Base-by-base conservation (phyloP, 1,284 basidiomycete genomes). In the Veloporphyrellus conicus region DNA sequence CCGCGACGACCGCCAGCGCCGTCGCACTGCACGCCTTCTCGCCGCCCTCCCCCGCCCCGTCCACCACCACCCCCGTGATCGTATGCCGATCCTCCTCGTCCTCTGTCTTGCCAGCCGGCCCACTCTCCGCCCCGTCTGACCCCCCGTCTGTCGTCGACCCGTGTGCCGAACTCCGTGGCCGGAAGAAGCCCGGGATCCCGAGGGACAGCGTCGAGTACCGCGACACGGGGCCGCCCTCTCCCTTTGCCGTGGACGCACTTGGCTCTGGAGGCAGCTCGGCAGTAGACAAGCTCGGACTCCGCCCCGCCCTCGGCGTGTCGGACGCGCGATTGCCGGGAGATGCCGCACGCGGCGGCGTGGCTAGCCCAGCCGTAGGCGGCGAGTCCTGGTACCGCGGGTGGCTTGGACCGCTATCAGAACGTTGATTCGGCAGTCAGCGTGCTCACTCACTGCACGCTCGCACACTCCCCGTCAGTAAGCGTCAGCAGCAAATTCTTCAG, bases 401-500 rank as follows among this genome's bases (percentile, higher is more conserved):
- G 38, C 66, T 65, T 51, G 27, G 31, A n/a, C 18, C 40, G 14
- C 28, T 29, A 46, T 67, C 47, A 68, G 48, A 51, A 43, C n/a
- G 15, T 23, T 40, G 39, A 3, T 37, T 43, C 31, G 12, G 6
- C 45, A 5, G 20, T 9, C 15, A 37, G 14, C 8, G 3, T 14
- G 25, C 41, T 47, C 31, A 69, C 77, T 65, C 60, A 84, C 84
- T 54, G 58, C 25, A 71, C 57, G 50, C 60, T 69, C 31, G 70
- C 69, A 38, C 71, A 72, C 58, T 82, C 81, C 41, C 81, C 83
- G 59, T 82, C 78, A 45, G 82, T 87, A 52, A 97, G 75, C 1
- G 90, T 97, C 16, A 97, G 76, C 45, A 97, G 70, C 27, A 97
- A 74, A 62, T 94, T 95, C 71, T 97, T 97, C 55, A 96, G 77